These are phyloP conservation scores for Globisporangium polare DNA, from an alignment of 352 stramenopile genomes.

Conservation along the genomic window DNA sequence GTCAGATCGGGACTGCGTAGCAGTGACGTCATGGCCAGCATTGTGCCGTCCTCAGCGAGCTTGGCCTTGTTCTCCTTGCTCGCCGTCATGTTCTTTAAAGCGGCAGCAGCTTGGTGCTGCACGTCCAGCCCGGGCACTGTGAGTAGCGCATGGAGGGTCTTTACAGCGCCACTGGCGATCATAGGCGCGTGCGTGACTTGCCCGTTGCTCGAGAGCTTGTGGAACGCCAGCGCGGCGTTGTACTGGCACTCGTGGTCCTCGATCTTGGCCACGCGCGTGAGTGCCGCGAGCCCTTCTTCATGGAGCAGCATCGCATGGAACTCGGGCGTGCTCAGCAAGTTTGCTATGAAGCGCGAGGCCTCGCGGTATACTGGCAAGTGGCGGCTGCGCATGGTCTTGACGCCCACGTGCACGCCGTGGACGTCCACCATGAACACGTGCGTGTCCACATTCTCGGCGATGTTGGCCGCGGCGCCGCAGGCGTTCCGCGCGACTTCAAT, in stretches of 20 bases:
- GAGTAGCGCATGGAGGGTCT: constrained; percentile 70
- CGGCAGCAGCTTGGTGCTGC: constrained; percentile 85
- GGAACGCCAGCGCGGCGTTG: constrained; percentile 83
- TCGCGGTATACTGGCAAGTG: constrained; percentile 92
- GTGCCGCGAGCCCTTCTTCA: constrained; percentile 79
- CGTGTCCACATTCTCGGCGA: constrained; percentile 80
- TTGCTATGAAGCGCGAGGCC: constrained; percentile 85
- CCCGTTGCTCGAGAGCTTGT: constrained; percentile 85
- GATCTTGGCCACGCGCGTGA: constrained; percentile 86
- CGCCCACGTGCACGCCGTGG: constrained; percentile 84
- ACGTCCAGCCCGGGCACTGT: constrained; percentile 69
- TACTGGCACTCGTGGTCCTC: constrained; percentile 91
- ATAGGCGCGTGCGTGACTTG: constrained; percentile 60
- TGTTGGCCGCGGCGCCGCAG: constrained; percentile 89
- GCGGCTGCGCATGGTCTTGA: constrained; percentile 86
- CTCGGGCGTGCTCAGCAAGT: constrained; percentile 82
- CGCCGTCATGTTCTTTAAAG: constrained; percentile 89
- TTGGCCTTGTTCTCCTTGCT: constrained; percentile 90
- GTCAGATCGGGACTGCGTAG: constrained; percentile 68
- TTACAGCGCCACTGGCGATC: constrained; percentile 50
- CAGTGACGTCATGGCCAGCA: constrained; percentile 83
- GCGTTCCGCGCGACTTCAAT: constrained; percentile 91
- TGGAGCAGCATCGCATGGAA: constrained; percentile 80
- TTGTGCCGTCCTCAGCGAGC: constrained; percentile 83
- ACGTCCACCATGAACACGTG: constrained; percentile 85